These are phyloP conservation scores for Sporothrix humicola DNA, from an alignment of 2,329 filamentous ascomycete species.

Conservation along the genomic window DNA sequence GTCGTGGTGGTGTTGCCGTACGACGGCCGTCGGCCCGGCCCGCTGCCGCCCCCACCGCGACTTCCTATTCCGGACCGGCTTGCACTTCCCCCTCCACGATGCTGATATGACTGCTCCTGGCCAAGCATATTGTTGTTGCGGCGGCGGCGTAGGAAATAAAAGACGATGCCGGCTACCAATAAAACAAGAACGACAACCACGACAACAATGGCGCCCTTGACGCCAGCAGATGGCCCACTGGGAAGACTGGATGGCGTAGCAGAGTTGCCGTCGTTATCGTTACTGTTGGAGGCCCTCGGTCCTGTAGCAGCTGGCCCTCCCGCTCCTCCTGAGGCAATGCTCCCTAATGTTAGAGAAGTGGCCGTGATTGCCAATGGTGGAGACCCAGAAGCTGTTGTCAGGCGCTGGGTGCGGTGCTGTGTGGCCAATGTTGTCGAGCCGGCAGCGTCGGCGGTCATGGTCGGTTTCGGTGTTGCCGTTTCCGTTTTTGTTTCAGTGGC, in stretches of 20 bases:
- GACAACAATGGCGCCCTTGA: conserved; percentile 54
- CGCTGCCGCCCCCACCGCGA: neutral
- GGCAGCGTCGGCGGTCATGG: neutral
- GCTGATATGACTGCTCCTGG: conserved; percentile 25
- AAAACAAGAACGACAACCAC: conserved; percentile 50
- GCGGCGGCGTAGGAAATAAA: conserved; percentile 47
- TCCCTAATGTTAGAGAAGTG: neutral
- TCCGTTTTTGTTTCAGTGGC: neutral
- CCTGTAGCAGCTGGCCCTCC: neutral
- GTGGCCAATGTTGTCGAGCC: neutral
- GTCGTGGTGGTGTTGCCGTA: neutral
- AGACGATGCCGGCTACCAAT: conserved; percentile 46
- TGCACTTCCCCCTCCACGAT: conserved; percentile 3
- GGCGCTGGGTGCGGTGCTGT: neutral
- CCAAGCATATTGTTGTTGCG: conserved; percentile 20
- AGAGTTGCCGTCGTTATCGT: neutral
- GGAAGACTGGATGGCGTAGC: neutral
- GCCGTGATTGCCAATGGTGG: neutral
- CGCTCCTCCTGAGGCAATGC: neutral
- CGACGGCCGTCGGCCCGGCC: conserved; percentile 8
- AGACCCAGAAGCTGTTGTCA: conserved; percentile 3
- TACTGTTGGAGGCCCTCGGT: neutral
- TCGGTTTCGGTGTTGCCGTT: neutral
- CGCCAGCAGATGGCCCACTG: conserved; percentile 43
- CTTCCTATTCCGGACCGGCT: neutral